Conservation (phyloP, 106 monocot species). For the Dioscorea zingiberensis region DNA sequence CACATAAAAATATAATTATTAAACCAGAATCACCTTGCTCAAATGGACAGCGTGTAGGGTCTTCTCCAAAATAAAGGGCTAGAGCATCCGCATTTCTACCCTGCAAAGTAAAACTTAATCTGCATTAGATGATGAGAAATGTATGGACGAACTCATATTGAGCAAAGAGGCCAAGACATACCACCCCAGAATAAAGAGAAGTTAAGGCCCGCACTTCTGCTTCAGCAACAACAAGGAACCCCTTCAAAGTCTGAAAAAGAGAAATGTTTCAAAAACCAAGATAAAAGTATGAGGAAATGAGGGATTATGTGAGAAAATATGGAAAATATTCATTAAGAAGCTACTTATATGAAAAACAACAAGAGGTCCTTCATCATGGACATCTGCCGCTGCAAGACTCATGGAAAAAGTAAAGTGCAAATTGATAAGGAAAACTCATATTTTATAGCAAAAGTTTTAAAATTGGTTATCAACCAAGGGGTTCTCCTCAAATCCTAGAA, state of each 20-base stretch:
- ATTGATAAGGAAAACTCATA: no score
- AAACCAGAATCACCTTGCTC: constrained; percentile 57
- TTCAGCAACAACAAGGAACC: constrained; percentile 68
- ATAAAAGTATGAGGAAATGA: neutral
- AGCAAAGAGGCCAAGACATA: constrained; percentile 12
- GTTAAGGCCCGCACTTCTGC: constrained; percentile 42
- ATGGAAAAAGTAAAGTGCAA: no score
- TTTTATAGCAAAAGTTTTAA: no score
- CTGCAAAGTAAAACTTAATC: constrained; percentile 17
- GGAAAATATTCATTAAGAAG: no score
- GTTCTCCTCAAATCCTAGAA: no score
- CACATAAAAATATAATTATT: no score
- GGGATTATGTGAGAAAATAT: neutral
- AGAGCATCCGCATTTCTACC: constrained; percentile 85
- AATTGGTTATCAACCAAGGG: no score
- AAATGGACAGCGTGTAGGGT: constrained; percentile 68
- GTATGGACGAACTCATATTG: neutral
- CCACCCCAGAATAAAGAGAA: constrained; percentile 67
- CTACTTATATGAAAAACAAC: no score
- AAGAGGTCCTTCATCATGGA: no score
- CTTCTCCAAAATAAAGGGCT: constrained; percentile 88
- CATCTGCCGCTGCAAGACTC: no score
- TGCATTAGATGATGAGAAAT: neutral
- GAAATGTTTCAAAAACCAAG: neutral
- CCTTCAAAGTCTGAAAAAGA: constrained; percentile 68